Base-by-base conservation (phyloP, 2,329 filamentous ascomycete genomes). In the Reticulascus tulasneorum region DNA sequence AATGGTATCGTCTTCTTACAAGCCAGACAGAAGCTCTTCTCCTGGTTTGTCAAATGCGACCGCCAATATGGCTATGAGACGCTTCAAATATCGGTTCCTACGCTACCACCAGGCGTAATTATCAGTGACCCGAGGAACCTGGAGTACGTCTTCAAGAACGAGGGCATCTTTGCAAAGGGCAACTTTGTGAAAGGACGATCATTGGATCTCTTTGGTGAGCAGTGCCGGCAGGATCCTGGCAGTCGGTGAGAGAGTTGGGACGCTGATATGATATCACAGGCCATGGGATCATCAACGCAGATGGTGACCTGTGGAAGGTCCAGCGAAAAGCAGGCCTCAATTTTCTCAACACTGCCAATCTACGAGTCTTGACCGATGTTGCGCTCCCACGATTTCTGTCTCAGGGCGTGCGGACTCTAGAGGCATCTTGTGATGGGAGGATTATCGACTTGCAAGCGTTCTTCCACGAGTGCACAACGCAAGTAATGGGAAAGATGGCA, bases 401-500 rank as follows among this genome's bases (percentile, higher is more conserved):
- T 1, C 59, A 67, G 22, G 69, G 62, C 17, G 50, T 74, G 6
- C 40, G 49, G 1, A 31, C 47, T 2, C 58, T 82, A 5, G 48
- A 58, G 33, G 33, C 46, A 1, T 54, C 48, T 3, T 51, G 52
- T 1, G 49, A 52, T 3, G 48, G 50, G 2, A 46, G 40, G 2
- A 41, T 59, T 0, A 58, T 80, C 2, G 75, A 84, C 49, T 54
- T 84, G 30, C 76, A 82, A 47, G 62, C 59, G n/a, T 60, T 78
- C 3, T 73, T 82, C 29, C 75, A 79, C 35, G 77, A 82, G 50
- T 69, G 83, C 29, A 84, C 79, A 2, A 82, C 78, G 16, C 68
- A 77, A 39, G 51, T 83, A 17, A 82, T 84, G 73, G 79, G 79
- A n/a, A 69, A 70, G 42, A 79, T 82, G 74, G 79, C 79, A 11